Evolutionary conservation across 768 basidiomycete species (phyloP).

Genomic region (Lentinula sp.): DNA sequence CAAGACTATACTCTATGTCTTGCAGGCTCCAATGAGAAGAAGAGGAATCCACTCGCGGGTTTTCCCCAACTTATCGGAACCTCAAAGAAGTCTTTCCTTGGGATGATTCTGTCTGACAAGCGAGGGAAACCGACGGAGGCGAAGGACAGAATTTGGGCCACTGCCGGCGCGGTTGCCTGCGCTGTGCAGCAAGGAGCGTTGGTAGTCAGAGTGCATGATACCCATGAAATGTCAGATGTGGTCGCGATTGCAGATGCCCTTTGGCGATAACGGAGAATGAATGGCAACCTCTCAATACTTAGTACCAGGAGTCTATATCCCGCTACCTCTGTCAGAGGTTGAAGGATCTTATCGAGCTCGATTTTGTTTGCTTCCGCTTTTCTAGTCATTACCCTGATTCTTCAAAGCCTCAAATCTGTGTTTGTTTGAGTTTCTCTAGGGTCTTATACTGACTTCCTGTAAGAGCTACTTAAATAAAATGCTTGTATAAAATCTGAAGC

Average conservation of each 20-base stretch:
- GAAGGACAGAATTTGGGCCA: conserved; percentile 70
- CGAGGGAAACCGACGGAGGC: conserved; percentile 51
- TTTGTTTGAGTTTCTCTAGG: too few species aligned
- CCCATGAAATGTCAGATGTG: conserved; percentile 66
- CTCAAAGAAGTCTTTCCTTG: conserved; percentile 84
- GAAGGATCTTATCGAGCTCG: too few species aligned
- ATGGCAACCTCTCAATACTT: too few species aligned
- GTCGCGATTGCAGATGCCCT: conserved; percentile 61
- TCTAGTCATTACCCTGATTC: too few species aligned
- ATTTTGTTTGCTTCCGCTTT: too few species aligned
- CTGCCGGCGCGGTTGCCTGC: conserved; percentile 69
- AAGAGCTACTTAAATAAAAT: too few species aligned
- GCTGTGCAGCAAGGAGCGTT: conserved; percentile 68
- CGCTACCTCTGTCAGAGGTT: too few species aligned
- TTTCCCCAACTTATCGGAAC: conserved; percentile 70
- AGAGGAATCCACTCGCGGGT: conserved; percentile 45
- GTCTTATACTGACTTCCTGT: too few species aligned
- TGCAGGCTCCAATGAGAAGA: conserved; percentile 10
- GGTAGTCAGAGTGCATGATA: conserved; percentile 81
- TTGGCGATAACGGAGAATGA: conserved; percentile 23
- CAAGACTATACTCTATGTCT: background rate
- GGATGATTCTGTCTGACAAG: conserved; percentile 50
- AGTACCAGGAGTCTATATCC: too few species aligned
- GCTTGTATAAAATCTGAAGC: too few species aligned
- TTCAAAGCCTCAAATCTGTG: too few species aligned